Conservation (phyloP, 768 basidiomycete species). For the Calocybe cyanea region DNA sequence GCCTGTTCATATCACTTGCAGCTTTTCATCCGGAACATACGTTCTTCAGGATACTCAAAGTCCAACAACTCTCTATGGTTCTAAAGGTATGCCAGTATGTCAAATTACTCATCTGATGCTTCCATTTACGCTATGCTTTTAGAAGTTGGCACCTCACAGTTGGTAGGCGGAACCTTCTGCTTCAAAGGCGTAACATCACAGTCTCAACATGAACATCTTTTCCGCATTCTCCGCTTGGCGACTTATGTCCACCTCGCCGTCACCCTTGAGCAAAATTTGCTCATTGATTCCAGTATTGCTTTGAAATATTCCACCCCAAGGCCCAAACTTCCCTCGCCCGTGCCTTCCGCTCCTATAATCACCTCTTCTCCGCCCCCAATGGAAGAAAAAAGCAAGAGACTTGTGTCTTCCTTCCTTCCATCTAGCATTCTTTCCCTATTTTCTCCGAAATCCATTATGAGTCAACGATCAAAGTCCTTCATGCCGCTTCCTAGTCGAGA, state of each 20-base stretch:
- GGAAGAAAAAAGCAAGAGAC: constrained; percentile 17
- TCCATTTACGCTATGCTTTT: too few species aligned
- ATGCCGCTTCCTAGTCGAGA: constrained; percentile 20
- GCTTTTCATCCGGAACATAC: constrained; percentile 39
- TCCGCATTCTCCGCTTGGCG: constrained; percentile 45
- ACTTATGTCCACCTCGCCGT: constrained; percentile 56
- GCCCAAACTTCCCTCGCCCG: constrained; percentile 22
- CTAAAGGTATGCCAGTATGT: not conserved
- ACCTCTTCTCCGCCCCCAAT: constrained; percentile 2
- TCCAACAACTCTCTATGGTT: constrained; percentile 11
- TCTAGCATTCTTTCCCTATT: constrained; percentile 41
- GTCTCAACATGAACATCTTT: constrained; percentile 39
- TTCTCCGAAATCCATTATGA: constrained; percentile 22
- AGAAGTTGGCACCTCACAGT: constrained; percentile 23
- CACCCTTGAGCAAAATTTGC: constrained; percentile 56
- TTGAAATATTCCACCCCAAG: constrained; percentile 40
- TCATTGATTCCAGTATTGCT: constrained; percentile 46
- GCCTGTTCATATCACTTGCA: constrained; percentile 37
- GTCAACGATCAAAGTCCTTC: constrained; percentile 19
- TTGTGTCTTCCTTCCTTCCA: constrained; percentile 33
- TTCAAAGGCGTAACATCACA: constrained; percentile 44
- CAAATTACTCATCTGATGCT: not conserved
- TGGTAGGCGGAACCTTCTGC: constrained; percentile 63
- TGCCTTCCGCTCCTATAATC: constrained; percentile 21
- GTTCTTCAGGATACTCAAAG: constrained; percentile 28